Base-by-base conservation (phyloP, 2,329 filamentous ascomycete species). In the Paraphoma chrysanthemicola region DNA sequence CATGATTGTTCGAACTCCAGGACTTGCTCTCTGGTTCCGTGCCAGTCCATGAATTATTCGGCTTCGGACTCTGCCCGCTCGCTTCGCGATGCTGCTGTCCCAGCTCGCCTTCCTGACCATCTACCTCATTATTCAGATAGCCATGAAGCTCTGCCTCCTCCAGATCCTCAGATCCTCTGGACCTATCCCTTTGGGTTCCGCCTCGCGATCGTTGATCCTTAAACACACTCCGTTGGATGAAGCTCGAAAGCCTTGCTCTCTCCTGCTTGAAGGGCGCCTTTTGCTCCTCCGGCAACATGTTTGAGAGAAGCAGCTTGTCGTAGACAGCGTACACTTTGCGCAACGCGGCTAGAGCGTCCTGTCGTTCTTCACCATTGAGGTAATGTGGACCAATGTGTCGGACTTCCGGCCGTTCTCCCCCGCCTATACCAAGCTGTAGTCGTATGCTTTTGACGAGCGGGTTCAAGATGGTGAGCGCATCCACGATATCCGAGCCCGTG, bases 401-500 rank as follows among this genome's bases (percentile, higher is more conserved):
- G 4, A 42, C 16, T n/a, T 44, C 53, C 12, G 42, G 30, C 3
- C 36, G 47, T 4, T 18, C 39, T 42, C 59, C 54, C 6, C 58
- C 62, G 14, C 72, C 73, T 9, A 74, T 59, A 7, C 67, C 63
- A 23, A 77, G 57, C 44, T 75, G 73, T 6, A 76, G 39, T 23
- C 70, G 63, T 17, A 77, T 50, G 39, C 65, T 74, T 44, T 58
- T 62, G 14, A 67, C 48, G 8, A 71, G 39, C 6, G 71, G 72
- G 7, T 66, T 43, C 2, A 77, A 64, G 12, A 60, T 48, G 6
- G 64, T 64, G 11, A 77, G 65, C 9, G 72, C 70, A 36, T 71
- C 60, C 10, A 74, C 41, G 14, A 72, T 58, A 51, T 73, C 69
- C n/a, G 65, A 50, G 9, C 67, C 72, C 33, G 63, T 74, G 31